Evolutionary conservation across 306 rosid genomes (phyloP).

Genomic region (Glycine latifolia): DNA sequence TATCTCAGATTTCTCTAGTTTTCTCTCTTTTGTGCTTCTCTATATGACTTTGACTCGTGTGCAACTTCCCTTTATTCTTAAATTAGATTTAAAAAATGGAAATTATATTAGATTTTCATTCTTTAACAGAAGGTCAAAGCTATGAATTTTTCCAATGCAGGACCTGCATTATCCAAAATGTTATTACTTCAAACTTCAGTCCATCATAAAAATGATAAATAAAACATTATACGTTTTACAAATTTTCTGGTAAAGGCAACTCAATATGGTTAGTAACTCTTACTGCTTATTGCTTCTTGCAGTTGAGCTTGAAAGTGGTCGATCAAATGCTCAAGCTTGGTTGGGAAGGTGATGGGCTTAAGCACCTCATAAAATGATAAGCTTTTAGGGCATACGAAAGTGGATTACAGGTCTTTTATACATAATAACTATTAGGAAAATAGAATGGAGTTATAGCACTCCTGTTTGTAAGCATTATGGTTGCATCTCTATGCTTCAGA

Average conservation of each 20-base stretch:
- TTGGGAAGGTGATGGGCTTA: conserved; percentile 74
- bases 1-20: too few relatives aligned
- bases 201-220: not conserved
- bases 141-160: not conserved
- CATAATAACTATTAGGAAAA: conserved; percentile 50
- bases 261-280: conserved; percentile 42
- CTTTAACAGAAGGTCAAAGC: not conserved
- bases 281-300: conserved; percentile 54
- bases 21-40: too few relatives aligned
- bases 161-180: not conserved
- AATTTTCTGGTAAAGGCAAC: not conserved
- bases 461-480: conserved; percentile 45
- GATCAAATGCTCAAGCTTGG: conserved; percentile 99
- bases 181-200: not conserved
- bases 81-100: not conserved
- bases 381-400: conserved; percentile 53
- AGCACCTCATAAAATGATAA: conserved; percentile 71
- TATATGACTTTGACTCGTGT: conserved; percentile 9
- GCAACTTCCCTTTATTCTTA: conserved; percentile 9
- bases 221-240: not conserved
- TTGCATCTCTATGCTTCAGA: conserved; percentile 43
- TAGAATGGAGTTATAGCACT: conserved; percentile 42
- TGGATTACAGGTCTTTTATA: conserved; percentile 37
- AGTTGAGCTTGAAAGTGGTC: conserved; percentile 98
- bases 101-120: conserved; percentile 4